These are phyloP conservation scores for Parascedosporium putredinis DNA, from an alignment of 2,329 filamentous ascomycete genomes.

Conservation along the genomic window DNA sequence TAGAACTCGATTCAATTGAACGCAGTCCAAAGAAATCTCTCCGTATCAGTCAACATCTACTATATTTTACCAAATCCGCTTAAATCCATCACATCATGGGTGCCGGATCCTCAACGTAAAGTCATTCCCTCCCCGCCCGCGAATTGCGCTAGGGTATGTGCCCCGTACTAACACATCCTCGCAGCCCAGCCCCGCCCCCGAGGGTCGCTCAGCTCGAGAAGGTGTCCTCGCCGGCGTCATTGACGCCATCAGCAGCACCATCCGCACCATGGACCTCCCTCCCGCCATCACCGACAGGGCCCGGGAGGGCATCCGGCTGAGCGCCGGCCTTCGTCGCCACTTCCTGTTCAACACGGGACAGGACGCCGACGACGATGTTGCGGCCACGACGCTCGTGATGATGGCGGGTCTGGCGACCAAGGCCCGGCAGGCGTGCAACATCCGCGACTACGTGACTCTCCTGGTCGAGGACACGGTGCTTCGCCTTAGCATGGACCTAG, in stretches of 20 bases:
- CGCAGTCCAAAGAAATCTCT: no score
- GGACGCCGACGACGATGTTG: neutral
- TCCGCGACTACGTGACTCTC: slow-evolving; percentile 12
- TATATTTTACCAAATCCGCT: no score
- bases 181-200: neutral
- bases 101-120: neutral
- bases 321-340: slow-evolving; percentile 8
- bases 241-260: slow-evolving; percentile 5
- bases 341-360: slow-evolving; percentile 7
- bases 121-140: neutral
- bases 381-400: neutral
- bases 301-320: slow-evolving; percentile 9
- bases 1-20: neutral
- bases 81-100: neutral
- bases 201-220: slow-evolving; percentile 10
- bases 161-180: neutral
- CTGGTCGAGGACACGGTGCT: slow-evolving; percentile 9
- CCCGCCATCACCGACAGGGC: slow-evolving; percentile 11
- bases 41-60: no score
- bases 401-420: slow-evolving; percentile 2
- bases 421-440: slow-evolving; percentile 8
- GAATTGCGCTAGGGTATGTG: no score
- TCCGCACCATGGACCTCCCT: slow-evolving; percentile 10
- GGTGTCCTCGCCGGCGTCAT: slow-evolving; percentile 9
- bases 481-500: slow-evolving; percentile 5